Evolutionary conservation across 371 early-diverging fungal genomes (phyloP), one percentile per base, ranked within the genome.

Genomic region (Apophysomyces trapeziformis): DNA sequence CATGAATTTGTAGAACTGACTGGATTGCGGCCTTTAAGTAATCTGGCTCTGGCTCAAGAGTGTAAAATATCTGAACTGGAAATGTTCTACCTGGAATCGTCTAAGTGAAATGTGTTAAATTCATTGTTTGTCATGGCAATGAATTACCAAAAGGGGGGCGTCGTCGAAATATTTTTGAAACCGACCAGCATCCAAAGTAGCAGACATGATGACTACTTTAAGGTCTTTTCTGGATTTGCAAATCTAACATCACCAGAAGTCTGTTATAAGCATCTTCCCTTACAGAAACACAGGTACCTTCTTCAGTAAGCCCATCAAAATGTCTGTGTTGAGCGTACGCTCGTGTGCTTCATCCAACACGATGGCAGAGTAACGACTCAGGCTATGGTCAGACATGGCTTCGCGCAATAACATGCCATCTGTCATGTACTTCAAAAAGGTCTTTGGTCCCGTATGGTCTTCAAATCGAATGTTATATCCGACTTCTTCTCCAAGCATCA

Each of bases 321-420:
- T 93, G 80, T 99, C 99, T 7, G 98, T 98, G 68, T 87, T 85
- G 14, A 94, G 69, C 37, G 93, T 95, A 72, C 97, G 90, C 84
- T 99, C 99, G 89, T 99, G 99, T 35, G 98, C 99, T 80, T 99
- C 99, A 75, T 99, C 99, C 56, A 99, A 86, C 72, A 96, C 90
- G 50, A 99, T 87, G 18, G 95, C 90, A 26, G 96, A 94, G 74
- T 98, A 98, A 38, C 94, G 80, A 41, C 79, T 73, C 46, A 97
- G 74, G 63, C 84, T 67, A n/a, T 95, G 96, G 77, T 98, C 97
- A n/a, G 89, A 88, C 93, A 99, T 96, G 63, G 96, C 95, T 77
- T 99, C 99, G 60, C 97, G 89, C 35, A 99, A 78, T 35, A 99
- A 88, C 94, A 99, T 96, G 89, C 99, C 99, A 79, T 99, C 99